These are phyloP conservation scores for Pythium aquatile DNA, from an alignment of 352 stramenopile species.

Conservation along the genomic window DNA sequence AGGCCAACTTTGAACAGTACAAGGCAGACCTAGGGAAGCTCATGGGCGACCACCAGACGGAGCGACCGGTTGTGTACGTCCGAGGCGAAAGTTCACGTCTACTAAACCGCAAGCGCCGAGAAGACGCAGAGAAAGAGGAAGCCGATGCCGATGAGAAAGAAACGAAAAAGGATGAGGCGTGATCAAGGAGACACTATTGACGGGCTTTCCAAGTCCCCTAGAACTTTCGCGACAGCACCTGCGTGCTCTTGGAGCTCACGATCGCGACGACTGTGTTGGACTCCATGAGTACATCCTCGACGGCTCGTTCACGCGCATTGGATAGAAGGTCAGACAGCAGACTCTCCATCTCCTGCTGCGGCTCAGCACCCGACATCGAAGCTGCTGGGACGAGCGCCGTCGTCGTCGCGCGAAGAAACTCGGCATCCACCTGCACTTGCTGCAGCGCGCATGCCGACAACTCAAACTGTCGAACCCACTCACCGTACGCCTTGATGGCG, in stretches of 20 bases:
- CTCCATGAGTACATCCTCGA: constrained; percentile 77
- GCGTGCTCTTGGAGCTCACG: constrained; percentile 76
- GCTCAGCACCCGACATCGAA: neutral
- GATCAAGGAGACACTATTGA: neutral
- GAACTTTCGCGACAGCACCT: constrained; percentile 56
- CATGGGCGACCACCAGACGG: constrained; percentile 27
- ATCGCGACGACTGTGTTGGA: constrained; percentile 81
- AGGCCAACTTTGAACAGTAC: constrained; percentile 63
- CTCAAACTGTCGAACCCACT: constrained; percentile 61
- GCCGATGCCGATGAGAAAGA: neutral
- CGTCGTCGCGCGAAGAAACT: constrained; percentile 62
- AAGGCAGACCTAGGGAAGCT: constrained; percentile 56
- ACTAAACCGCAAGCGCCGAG: constrained; percentile 23
- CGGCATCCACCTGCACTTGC: constrained; percentile 78
- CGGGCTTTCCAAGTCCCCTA: neutral
- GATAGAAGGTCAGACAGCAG: constrained; percentile 75
- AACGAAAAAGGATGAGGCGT: neutral
- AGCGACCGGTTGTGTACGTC: constrained; percentile 34
- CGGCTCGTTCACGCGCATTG: constrained; percentile 62
- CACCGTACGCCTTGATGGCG: constrained; percentile 70
- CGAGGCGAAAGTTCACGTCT: constrained; percentile 43
- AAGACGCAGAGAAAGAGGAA: constrained; percentile 4
- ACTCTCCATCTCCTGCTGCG: constrained; percentile 67
- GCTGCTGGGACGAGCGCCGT: constrained; percentile 39
- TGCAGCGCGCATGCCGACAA: constrained; percentile 70